phyloP scores from a whole-genome alignment of 768 basidiomycete genomes.

The Lentinula sp. region DNA sequence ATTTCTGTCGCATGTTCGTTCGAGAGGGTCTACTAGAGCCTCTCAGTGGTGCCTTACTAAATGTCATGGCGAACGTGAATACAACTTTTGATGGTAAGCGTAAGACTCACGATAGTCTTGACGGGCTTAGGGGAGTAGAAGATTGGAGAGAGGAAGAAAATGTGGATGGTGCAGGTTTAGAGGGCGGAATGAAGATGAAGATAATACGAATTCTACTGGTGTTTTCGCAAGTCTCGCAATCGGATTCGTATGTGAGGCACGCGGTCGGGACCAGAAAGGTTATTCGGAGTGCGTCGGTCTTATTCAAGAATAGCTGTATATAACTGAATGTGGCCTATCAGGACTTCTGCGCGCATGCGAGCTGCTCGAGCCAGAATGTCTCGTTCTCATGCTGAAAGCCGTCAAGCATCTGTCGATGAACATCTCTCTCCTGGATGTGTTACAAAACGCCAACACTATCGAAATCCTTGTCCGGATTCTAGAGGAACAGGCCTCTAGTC shows the following conservation, averaged over 20 bases:
- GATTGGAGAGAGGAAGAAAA: neutral
- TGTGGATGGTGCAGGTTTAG: neutral
- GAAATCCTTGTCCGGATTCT: constrained; percentile 85
- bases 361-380: constrained; percentile 78
- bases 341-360: constrained; percentile 86
- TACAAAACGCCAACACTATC: constrained; percentile 94
- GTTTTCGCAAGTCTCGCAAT: constrained; percentile 95
- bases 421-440: constrained; percentile 79
- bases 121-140: neutral
- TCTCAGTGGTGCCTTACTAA: constrained; percentile 80
- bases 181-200: constrained; percentile 70
- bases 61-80: constrained; percentile 75
- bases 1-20: constrained; percentile 98
- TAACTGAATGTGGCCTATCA: constrained; percentile 19
- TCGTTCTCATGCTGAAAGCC: constrained; percentile 87
- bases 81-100: constrained; percentile 31
- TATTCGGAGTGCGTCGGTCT: constrained; percentile 63
- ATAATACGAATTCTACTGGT: constrained; percentile 85
- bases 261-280: constrained; percentile 89
- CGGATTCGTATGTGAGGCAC: constrained; percentile 88
- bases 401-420: constrained; percentile 97
- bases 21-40: constrained; percentile 93
- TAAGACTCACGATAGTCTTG: neutral
- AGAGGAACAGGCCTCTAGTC: constrained; percentile 72
- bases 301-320: neutral